These are phyloP conservation scores for Albophoma yamanashiensis DNA, from an alignment of 2,329 filamentous ascomycete genomes.

Conservation along the genomic window DNA sequence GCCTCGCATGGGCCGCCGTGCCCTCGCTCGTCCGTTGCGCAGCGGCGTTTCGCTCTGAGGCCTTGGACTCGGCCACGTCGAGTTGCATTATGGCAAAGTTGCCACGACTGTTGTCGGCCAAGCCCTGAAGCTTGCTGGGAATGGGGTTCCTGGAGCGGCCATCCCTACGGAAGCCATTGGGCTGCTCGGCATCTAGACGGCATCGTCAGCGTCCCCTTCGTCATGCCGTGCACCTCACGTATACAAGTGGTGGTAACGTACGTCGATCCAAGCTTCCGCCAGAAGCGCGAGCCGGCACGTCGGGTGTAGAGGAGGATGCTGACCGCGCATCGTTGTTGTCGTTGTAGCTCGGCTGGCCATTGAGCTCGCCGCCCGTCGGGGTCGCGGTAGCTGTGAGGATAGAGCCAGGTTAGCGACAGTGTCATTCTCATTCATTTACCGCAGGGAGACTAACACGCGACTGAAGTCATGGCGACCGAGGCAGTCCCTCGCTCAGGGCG, in stretches of 20 bases:
- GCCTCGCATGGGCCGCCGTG: conserved; percentile 45
- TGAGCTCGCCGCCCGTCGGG: background rate
- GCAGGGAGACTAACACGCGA: conserved; percentile 13
- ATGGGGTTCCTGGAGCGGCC: conserved; percentile 40
- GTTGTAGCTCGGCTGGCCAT: background rate
- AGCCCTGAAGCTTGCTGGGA: conserved; percentile 51
- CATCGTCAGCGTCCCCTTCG: no score
- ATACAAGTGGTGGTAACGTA: background rate
- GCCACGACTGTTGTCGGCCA: conserved; percentile 43
- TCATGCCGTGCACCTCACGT: background rate
- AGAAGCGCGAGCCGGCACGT: background rate
- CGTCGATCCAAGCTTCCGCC: background rate
- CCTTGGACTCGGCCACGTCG: conserved; percentile 34
- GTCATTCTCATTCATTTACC: background rate
- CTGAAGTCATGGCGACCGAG: conserved; percentile 15
- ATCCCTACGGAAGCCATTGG: conserved; percentile 10
- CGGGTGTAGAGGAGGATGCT: background rate
- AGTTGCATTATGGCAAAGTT: conserved; percentile 57
- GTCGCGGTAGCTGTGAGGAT: conserved; percentile 8
- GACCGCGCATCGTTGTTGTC: background rate
- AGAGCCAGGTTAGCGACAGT: conserved; percentile 1
- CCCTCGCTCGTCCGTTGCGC: conserved; percentile 52
- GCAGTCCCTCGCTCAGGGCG: conserved; percentile 5
- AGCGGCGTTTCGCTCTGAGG: conserved; percentile 38
- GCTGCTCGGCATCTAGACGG: background rate